Conservation (phyloP, 306 rosid species). For the Sicyos edulis region DNA sequence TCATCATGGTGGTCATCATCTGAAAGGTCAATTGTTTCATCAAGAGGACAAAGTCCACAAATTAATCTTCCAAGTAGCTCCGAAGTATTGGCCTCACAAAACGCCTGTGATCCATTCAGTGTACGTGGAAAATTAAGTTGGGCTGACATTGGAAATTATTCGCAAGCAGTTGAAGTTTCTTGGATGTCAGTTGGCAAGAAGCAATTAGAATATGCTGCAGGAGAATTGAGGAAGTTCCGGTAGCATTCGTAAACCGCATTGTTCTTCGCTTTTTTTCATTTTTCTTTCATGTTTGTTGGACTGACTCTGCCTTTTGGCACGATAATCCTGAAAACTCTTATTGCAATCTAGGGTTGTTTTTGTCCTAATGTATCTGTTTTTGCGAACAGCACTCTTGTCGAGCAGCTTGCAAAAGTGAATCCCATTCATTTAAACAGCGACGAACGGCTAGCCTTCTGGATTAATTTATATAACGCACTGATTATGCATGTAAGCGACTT, state of each 20-base stretch:
- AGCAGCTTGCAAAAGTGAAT: constrained; percentile 66
- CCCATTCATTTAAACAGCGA: constrained; percentile 50
- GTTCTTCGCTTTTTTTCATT: not conserved
- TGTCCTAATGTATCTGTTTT: constrained; percentile 10
- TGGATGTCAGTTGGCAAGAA: constrained; percentile 87
- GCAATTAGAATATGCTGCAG: constrained; percentile 75
- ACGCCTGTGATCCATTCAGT: constrained; percentile 54
- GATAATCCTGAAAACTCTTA: not conserved
- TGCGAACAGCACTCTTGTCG: constrained; percentile 57
- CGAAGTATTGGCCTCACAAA: constrained; percentile 49
- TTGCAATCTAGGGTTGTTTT: constrained; percentile 7
- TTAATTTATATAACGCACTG: constrained; percentile 64
- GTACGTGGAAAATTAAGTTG: constrained; percentile 67
- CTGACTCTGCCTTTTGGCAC: too few relatives aligned
- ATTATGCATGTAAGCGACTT: constrained; percentile 61
- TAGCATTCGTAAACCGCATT: constrained; percentile 19
- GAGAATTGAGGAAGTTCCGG: constrained; percentile 65
- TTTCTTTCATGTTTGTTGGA: not conserved
- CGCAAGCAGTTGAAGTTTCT: constrained; percentile 62
- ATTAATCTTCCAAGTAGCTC: constrained; percentile 44
- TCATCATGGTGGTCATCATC: constrained; percentile 75
- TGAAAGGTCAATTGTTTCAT: constrained; percentile 50
- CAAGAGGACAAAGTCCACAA: constrained; percentile 60
- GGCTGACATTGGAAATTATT: constrained; percentile 60
- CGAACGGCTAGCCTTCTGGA: constrained; percentile 74